phyloP scores from a whole-genome alignment of 1,139 yeast species.

The Petasospora fabianii region DNA sequence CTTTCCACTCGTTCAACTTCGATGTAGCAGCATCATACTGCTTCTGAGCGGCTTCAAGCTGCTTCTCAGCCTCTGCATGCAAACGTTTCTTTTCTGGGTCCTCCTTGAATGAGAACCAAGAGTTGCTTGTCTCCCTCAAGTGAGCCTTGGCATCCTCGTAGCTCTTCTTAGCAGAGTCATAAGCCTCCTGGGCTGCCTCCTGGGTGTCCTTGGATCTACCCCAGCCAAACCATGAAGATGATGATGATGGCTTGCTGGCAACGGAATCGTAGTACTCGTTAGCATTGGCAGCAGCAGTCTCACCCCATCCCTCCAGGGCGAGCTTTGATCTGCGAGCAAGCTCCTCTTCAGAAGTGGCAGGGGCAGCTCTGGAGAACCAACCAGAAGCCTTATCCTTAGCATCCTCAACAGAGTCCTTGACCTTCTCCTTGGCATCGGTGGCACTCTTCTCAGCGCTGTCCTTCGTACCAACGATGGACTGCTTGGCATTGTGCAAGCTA shows the following conservation, averaged over 20 bases:
- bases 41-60: conserved; percentile 28
- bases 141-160: conserved; percentile 22
- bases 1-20: conserved; percentile 27
- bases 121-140: conserved; percentile 23
- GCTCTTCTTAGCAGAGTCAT: conserved; percentile 27
- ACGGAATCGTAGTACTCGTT: conserved; percentile 35
- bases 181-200: conserved; percentile 23
- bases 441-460: conserved; percentile 19
- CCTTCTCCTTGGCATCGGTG: conserved; percentile 11
- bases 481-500: conserved; percentile 7
- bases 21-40: conserved; percentile 25
- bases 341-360: conserved; percentile 19
- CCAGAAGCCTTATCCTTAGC: background rate
- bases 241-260: conserved; percentile 15
- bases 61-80: conserved; percentile 29
- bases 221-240: conserved; percentile 24
- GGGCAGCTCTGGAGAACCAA: conserved; percentile 15
- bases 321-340: conserved; percentile 28
- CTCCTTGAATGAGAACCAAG: conserved; percentile 30
- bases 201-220: conserved; percentile 20
- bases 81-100: conserved; percentile 25
- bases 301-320: conserved; percentile 41
- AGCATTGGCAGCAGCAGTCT: conserved; percentile 38
- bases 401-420: background rate
- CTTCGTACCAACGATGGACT: conserved; percentile 15